Evolutionary conservation across 495 filamentous ascomycete genomes (phyloP), one percentile per base, ranked within the genome.

Genomic region (Xylaria sp.): DNA sequence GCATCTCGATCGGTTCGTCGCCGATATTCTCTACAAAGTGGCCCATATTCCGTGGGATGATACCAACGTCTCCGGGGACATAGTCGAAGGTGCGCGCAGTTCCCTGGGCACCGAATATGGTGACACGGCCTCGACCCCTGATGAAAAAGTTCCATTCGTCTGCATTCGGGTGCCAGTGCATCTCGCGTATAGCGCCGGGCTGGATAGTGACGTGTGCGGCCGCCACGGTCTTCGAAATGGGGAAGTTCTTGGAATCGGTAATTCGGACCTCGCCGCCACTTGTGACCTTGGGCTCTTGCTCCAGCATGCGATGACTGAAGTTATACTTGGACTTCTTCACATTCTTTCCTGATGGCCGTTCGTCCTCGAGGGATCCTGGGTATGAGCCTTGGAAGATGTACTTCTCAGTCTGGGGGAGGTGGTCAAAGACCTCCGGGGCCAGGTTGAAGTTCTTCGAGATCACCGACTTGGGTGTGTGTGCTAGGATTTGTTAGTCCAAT

Each of bases 311-410:
- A 74, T 91, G 88, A 2, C 87, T 88, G 78, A 90, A 91, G 26
- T 87, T 81, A 55, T 85, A 78, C 64, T 86, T 89, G 43, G 87
- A 90, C 69, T 85, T 82, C 76, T 90, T 90, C 75, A 88, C 85
- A 46, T 82, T 75, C 26, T 81, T 84, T 33, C 83, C 83, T 0
- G 67, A 71, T 8, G 90, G 77, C 73, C 73, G 73, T 59, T 85
- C 83, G 14, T 84, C 78, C 24, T 79, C 74, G 59, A 85, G 77
- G 15, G 81, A 82, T 9, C 82, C 86, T 0, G 87, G 88, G n/a
- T 80, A 68, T 0, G 85, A 82, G 72, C 86, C 90, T 65, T 89
- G 85, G 82, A 93, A 92, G 72, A 92, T 93, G 82, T 92, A 93
- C 73, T 89, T 89, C 73, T 92, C 89, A 12, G 77, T 76, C 19